These are phyloP conservation scores for Hypoxylon sp. DNA, from an alignment of 2,329 filamentous ascomycete genomes.

Conservation along the genomic window DNA sequence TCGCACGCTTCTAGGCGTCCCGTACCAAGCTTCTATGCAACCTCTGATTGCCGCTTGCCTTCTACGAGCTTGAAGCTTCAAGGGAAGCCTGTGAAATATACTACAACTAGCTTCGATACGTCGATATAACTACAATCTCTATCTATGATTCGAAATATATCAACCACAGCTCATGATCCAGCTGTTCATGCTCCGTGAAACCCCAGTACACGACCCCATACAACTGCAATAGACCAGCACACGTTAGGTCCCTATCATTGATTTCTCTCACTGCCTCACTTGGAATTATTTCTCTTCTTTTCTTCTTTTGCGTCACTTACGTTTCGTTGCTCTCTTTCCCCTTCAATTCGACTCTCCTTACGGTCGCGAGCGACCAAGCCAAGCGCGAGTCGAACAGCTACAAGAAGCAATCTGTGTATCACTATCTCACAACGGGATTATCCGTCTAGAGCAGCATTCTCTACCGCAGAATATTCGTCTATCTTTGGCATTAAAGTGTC, in stretches of 20 bases:
- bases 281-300: neutral
- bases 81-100: constrained; percentile 3
- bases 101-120: neutral
- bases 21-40: constrained; percentile 4
- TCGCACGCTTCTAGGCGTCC: constrained; percentile 43
- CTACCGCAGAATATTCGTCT: constrained; percentile 1
- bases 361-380: constrained; percentile 3
- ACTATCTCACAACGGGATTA: constrained; percentile 4
- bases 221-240: constrained; percentile 32
- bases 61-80: constrained; percentile 15
- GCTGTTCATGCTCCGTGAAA: constrained; percentile 24
- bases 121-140: constrained; percentile 3
- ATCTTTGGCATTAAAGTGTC: constrained; percentile 2
- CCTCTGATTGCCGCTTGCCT: neutral
- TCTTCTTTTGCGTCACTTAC: constrained; percentile 1
- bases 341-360: constrained; percentile 2
- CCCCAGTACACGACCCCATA: neutral
- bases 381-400: constrained; percentile 1
- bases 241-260: constrained; percentile 31
- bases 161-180: constrained; percentile 19
- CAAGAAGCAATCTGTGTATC: constrained; percentile 3
- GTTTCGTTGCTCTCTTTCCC: constrained; percentile 1
- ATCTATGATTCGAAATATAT: constrained; percentile 24
- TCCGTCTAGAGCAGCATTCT: neutral
- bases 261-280: neutral